Percentiles rank a stretch among this genome's conserved stretches.
These are phyloP conservation scores for Panaeolus cyanescens DNA, from an alignment of 768 basidiomycete species.

Conservation along the genomic window DNA sequence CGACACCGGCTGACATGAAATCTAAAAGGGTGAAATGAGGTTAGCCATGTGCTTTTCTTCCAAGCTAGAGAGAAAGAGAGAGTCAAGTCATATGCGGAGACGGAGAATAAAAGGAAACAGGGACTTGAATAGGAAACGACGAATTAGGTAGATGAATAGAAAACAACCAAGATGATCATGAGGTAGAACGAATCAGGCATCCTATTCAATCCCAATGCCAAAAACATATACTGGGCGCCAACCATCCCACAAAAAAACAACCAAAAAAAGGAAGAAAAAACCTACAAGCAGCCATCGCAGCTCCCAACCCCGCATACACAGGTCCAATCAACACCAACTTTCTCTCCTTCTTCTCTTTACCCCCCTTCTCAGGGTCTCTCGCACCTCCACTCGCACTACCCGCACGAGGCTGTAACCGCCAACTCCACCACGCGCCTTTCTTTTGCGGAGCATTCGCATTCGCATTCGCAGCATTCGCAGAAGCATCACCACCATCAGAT, in stretches of 20 bases:
- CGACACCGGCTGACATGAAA: conserved; percentile 63
- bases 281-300: conserved; percentile 63
- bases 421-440: conserved; percentile 43
- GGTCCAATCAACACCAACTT: conserved; percentile 65
- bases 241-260: conserved; percentile 1
- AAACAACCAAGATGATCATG: no score
- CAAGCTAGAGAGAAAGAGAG: neutral
- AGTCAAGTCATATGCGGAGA: neutral
- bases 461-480: conserved; percentile 15
- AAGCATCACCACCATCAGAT: no score
- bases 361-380: conserved; percentile 42
- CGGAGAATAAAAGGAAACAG: neutral
- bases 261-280: conserved; percentile 12
- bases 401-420: conserved; percentile 42
- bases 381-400: conserved; percentile 11
- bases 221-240: conserved; percentile 16
- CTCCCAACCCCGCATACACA: conserved; percentile 68
- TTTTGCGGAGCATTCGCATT: neutral
- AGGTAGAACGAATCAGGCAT: no score
- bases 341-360: conserved; percentile 33
- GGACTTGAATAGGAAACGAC: no score
- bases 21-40: conserved; percentile 31
- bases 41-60: no score
- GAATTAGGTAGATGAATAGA: no score
- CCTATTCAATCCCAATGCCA: no score